These are phyloP conservation scores for Jamesozyma spencerorum DNA, from an alignment of 805 yeast genomes.

Conservation along the genomic window DNA sequence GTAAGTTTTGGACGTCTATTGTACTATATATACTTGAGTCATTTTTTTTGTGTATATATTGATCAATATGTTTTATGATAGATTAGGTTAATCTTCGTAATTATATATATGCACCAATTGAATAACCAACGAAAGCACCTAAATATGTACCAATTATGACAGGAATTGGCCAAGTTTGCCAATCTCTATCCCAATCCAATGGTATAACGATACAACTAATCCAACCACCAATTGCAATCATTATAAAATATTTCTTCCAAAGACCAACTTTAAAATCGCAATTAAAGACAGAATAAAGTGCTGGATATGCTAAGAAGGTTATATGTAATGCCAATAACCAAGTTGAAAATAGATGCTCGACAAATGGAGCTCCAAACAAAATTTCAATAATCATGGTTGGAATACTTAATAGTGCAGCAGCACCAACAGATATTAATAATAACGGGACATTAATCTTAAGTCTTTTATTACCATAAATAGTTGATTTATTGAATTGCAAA, in stretches of 20 bases:
- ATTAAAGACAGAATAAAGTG: constrained; percentile 49
- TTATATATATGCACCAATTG: constrained; percentile 30
- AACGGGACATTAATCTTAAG: constrained; percentile 24
- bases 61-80: no score
- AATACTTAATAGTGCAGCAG: constrained; percentile 18
- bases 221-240: constrained; percentile 65
- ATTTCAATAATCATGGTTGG: constrained; percentile 34
- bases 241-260: constrained; percentile 29
- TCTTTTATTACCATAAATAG: constrained; percentile 28
- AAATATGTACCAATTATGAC: constrained; percentile 65
- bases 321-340: constrained; percentile 52
- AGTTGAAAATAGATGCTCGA: constrained; percentile 45
- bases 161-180: constrained; percentile 96
- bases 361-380: constrained; percentile 75
- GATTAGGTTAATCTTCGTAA: background rate
- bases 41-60: no score
- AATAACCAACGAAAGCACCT: constrained; percentile 62
- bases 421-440: constrained; percentile 17
- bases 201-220: constrained; percentile 90
- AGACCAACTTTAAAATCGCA: constrained; percentile 43
- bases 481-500: constrained; percentile 27
- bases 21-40: background rate
- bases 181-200: constrained; percentile 92
- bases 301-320: constrained; percentile 50
- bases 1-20: background rate